Percentiles rank a stretch among this genome's conserved stretches.
These are phyloP conservation scores for Scutellaria barbata DNA, from an alignment of 257 asterid genomes.

Conservation along the genomic window DNA sequence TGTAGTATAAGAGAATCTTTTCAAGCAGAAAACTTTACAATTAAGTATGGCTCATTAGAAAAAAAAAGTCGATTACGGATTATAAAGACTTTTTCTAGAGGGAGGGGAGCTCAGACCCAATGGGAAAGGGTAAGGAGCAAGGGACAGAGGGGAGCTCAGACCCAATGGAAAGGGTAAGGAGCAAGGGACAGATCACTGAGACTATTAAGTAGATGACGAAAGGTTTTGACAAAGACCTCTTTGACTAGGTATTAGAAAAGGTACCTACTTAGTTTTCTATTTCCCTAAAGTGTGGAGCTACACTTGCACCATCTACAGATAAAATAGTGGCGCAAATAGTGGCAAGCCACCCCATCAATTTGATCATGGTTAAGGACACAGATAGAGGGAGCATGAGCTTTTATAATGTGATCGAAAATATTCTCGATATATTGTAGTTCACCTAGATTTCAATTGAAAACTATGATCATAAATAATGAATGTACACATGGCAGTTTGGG, in stretches of 20 bases:
- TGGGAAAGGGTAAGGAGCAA: not conserved
- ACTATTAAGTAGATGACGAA: not conserved
- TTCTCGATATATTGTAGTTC: not conserved
- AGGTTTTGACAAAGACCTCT: constrained; percentile 1
- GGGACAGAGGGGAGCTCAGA: too few relatives aligned
- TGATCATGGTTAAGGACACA: not conserved
- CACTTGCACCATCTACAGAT: not conserved
- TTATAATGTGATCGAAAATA: not conserved
- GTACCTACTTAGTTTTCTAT: not conserved
- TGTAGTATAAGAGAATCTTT: not conserved
- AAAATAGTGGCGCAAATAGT: not conserved
- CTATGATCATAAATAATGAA: not conserved
- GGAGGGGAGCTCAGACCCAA: not conserved
- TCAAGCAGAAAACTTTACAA: not conserved
- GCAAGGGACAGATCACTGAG: constrained; percentile 16
- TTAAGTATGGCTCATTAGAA: not conserved
- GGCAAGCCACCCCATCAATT: not conserved
- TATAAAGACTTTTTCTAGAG: not conserved
- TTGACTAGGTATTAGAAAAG: not conserved
- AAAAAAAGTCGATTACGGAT: not conserved
- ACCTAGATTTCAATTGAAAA: not conserved
- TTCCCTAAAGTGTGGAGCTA: not conserved
- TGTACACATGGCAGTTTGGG: not conserved
- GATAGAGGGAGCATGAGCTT: constrained; percentile 12
- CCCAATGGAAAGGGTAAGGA: not conserved